Conservation (phyloP, 2,329 filamentous ascomycete genomes). For the Scopulariopsis brevicaulis region DNA sequence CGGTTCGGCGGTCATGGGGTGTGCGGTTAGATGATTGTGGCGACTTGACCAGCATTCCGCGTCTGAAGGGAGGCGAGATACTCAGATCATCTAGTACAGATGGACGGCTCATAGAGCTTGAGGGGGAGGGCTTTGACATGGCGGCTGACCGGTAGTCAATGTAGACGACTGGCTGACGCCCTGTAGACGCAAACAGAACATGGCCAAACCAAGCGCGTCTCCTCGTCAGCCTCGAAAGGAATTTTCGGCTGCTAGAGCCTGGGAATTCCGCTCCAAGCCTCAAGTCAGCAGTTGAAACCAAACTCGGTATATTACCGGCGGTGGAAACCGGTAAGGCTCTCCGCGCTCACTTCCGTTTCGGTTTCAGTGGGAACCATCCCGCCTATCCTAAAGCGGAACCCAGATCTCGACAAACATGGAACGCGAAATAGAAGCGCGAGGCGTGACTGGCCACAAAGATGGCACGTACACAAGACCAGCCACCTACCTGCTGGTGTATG, state of each 20-base stretch:
- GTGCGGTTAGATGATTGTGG: not conserved
- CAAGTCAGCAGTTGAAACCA: not conserved
- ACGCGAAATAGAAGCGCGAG: not conserved
- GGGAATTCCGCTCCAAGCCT: not conserved
- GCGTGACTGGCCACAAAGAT: not conserved
- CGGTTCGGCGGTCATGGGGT: not conserved
- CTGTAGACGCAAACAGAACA: not conserved
- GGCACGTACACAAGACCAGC: not conserved
- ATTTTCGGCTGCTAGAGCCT: not conserved
- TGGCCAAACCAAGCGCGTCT: not conserved
- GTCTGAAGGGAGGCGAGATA: not conserved
- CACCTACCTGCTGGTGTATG: not conserved
- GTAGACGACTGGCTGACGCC: too few relatives aligned
- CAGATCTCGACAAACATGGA: not conserved
- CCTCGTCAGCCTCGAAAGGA: not conserved
- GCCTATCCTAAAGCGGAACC: not conserved
- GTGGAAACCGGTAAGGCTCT: not conserved
- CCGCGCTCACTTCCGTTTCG: not conserved
- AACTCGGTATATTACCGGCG: not conserved
- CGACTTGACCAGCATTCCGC: not conserved
- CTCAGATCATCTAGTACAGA: not conserved
- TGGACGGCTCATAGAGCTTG: not conserved
- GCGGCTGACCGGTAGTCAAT: not conserved
- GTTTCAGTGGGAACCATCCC: conserved; percentile 4
- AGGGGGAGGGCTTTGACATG: not conserved